Conservation (phyloP, 257 asterid genomes). For the Parsonsia alboflavescens region DNA sequence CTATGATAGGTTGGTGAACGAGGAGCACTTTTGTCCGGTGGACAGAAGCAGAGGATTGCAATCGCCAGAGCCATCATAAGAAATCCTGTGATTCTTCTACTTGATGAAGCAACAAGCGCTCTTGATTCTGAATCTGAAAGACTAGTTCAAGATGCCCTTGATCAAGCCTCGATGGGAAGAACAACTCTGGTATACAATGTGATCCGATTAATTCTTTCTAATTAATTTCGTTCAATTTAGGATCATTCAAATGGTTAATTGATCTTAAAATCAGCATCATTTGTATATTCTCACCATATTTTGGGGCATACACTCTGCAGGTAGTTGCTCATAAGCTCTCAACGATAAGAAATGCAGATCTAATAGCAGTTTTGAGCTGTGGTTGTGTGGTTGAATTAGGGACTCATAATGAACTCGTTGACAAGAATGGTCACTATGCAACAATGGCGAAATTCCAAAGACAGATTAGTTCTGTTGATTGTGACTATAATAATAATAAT, state of each 20-base stretch:
- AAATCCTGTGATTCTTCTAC: constrained; percentile 74
- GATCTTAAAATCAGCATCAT: no score
- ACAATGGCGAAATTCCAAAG: constrained; percentile 60
- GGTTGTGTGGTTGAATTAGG: constrained; percentile 64
- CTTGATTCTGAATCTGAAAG: constrained; percentile 84
- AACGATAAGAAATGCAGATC: constrained; percentile 69
- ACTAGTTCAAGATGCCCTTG: constrained; percentile 73
- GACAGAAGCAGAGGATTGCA: constrained; percentile 87
- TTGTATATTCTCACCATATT: no score
- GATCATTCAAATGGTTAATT: no score
- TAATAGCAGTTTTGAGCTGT: constrained; percentile 51
- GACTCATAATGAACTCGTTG: constrained; percentile 53
- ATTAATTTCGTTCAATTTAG: background rate
- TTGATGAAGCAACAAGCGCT: constrained; percentile 94
- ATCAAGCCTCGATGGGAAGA: constrained; percentile 82
- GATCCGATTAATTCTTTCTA: background rate
- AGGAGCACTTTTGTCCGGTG: constrained; percentile 80
- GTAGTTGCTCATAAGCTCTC: constrained; percentile 92
- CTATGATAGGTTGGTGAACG: constrained; percentile 67
- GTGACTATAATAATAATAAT: constrained; percentile 32
- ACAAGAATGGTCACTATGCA: constrained; percentile 58
- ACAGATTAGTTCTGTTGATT: constrained; percentile 53
- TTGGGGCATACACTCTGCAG: constrained; percentile 23
- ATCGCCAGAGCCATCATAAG: constrained; percentile 77
- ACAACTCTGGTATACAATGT: constrained; percentile 57